These are phyloP conservation scores for Triticum dicoccoides DNA, from an alignment of 176 grass and related monocot genomes.

Conservation along the genomic window DNA sequence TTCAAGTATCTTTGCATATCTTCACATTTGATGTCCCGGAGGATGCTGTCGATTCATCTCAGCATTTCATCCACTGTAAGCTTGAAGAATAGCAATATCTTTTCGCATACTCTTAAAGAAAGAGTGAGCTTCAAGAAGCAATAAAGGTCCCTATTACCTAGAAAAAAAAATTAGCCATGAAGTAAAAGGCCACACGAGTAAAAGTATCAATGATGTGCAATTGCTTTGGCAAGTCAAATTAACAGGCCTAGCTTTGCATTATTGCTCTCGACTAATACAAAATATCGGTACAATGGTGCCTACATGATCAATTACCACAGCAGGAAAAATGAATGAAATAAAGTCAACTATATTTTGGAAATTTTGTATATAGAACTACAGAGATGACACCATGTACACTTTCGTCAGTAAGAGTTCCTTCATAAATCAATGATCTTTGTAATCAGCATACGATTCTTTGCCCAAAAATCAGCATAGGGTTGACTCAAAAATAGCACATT, in stretches of 20 bases:
- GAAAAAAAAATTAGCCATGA: no score
- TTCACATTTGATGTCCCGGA: no score
- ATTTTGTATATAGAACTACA: slow-evolving; percentile 13
- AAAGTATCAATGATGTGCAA: neutral
- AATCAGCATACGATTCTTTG: neutral
- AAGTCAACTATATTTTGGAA: slow-evolving; percentile 11
- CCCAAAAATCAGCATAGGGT: no score
- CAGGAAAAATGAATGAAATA: neutral
- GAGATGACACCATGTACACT: slow-evolving; percentile 41
- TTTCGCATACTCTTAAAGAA: no score
- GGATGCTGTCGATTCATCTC: no score
- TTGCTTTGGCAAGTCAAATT: neutral
- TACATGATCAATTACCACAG: neutral
- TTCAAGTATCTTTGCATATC: no score
- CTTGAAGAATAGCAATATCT: no score
- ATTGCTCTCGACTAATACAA: neutral
- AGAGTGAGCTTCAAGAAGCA: no score
- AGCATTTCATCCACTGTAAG: no score
- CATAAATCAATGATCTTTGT: slow-evolving; percentile 6
- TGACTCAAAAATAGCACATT: no score
- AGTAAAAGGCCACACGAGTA: neutral
- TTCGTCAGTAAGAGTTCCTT: slow-evolving; percentile 15
- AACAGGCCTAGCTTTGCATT: neutral
- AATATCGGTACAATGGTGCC: neutral
- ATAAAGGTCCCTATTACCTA: neutral